These are phyloP conservation scores for Cymbidium sinense DNA, from an alignment of 106 monocot genomes.

Conservation along the genomic window DNA sequence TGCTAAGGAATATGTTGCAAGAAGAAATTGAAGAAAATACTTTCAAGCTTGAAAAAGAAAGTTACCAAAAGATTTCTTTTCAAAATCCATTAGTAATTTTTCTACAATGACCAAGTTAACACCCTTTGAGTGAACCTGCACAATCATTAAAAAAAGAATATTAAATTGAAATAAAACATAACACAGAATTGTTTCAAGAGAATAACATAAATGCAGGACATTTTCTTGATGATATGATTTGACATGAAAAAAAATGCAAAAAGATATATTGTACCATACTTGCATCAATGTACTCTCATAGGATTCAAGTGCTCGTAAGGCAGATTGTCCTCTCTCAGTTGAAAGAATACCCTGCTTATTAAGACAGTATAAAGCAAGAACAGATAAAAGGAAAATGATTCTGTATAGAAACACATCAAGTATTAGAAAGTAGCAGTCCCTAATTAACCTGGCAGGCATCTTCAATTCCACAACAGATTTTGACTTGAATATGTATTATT, in stretches of 20 bases:
- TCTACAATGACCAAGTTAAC: constrained; percentile 62
- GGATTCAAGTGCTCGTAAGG: constrained; percentile 38
- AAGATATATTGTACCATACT: constrained; percentile 21
- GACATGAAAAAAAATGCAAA: background rate
- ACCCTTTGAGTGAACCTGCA: constrained; percentile 84
- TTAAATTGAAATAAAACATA: background rate
- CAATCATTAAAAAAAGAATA: constrained; percentile 7
- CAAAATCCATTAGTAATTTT: constrained; percentile 38
- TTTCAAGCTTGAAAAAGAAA: background rate
- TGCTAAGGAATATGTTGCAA: background rate
- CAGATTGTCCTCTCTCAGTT: constrained; percentile 69
- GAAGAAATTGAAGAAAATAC: background rate
- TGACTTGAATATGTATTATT: no score
- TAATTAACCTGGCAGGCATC: no score
- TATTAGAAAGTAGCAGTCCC: no score
- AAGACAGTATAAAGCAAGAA: background rate
- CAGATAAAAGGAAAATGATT: background rate
- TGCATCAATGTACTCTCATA: constrained; percentile 66
- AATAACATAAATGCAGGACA: background rate
- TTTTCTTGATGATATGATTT: background rate
- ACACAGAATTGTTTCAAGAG: background rate
- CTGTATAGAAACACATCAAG: background rate
- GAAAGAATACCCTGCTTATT: constrained; percentile 82
- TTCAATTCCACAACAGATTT: no score
- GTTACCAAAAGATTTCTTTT: constrained; percentile 34